phyloP scores from a whole-genome alignment of 2,329 filamentous ascomycete species.

The Truncatella angustata region DNA sequence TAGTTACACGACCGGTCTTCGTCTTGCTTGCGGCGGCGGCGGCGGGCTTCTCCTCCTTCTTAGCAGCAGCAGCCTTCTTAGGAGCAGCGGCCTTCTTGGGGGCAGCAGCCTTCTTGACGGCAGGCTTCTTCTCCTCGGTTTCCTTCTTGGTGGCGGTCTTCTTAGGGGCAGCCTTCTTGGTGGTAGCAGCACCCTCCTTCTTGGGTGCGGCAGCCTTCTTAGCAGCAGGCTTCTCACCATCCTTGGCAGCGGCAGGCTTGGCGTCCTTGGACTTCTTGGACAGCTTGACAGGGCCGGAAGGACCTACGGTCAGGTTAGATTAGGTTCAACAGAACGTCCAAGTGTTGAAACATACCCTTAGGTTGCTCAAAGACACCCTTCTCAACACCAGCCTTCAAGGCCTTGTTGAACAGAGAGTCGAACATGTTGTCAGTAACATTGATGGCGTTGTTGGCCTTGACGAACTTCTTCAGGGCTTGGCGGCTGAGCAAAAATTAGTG shows the following conservation, averaged over 20 bases:
- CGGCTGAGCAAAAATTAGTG: constrained; percentile 36
- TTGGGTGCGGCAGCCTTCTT: constrained; percentile 40
- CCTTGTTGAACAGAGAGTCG: constrained; percentile 66
- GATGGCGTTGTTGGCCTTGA: constrained; percentile 33
- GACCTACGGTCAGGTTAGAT: constrained; percentile 48
- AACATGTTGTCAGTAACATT: constrained; percentile 52
- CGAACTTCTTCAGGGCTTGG: constrained; percentile 60
- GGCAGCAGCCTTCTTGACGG: constrained; percentile 57
- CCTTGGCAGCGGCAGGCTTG: constrained; percentile 35
- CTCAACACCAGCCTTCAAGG: constrained; percentile 73
- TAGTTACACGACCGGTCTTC: constrained; percentile 29
- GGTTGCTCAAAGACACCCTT: constrained; percentile 85
- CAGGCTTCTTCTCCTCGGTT: constrained; percentile 55
- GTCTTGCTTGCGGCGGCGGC: constrained; percentile 59
- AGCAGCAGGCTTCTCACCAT: constrained; percentile 26
- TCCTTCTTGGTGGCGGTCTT: constrained; percentile 38
- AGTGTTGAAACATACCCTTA: constrained; percentile 65
- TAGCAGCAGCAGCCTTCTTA: constrained; percentile 41
- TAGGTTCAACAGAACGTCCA: neutral
- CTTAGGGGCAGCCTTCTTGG: constrained; percentile 67
- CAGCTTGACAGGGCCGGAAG: constrained; percentile 89
- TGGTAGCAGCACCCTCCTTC: constrained; percentile 34
- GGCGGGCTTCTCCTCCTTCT: constrained; percentile 73
- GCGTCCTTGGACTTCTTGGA: constrained; percentile 68
- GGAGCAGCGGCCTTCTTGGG: constrained; percentile 32